Evolutionary conservation across 2,329 filamentous ascomycete genomes (phyloP).

Genomic region (Paraphoma chrysanthemicola): DNA sequence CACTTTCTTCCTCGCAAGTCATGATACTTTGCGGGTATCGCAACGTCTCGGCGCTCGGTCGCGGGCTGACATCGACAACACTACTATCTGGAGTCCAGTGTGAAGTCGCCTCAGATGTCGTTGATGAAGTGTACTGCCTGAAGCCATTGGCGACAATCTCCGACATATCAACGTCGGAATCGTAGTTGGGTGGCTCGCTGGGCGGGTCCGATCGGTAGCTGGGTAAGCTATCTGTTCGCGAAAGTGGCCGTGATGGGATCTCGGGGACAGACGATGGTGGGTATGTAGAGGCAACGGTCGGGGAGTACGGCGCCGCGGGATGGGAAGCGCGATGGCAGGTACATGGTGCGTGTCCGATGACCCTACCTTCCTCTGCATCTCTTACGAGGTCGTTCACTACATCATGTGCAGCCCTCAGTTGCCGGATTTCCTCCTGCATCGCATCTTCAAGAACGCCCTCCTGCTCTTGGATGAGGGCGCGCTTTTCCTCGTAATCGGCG

Average conservation of each 20-base stretch:
- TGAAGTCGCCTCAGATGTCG: slow-evolving; percentile 26
- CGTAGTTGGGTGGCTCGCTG: slow-evolving; percentile 51
- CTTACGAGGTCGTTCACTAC: slow-evolving; percentile 59
- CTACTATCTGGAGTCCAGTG: slow-evolving; percentile 49
- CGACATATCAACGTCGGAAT: slow-evolving; percentile 47
- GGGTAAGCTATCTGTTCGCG: slow-evolving; percentile 51
- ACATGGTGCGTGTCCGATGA: slow-evolving; percentile 9
- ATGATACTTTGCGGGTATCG: slow-evolving; percentile 32
- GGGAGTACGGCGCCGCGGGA: slow-evolving; percentile 26
- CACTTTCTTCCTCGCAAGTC: slow-evolving; percentile 31
- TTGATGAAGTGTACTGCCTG: slow-evolving; percentile 44
- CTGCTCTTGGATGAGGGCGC: slow-evolving; percentile 55
- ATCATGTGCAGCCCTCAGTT: slow-evolving; percentile 59
- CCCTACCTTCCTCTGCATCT: slow-evolving; percentile 47
- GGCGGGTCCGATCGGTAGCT: slow-evolving; percentile 52
- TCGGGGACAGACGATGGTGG: slow-evolving; percentile 38
- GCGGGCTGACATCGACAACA: slow-evolving; percentile 46
- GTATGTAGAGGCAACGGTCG: slow-evolving; percentile 40
- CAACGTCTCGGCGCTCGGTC: slow-evolving; percentile 48
- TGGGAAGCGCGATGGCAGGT: slow-evolving; percentile 23
- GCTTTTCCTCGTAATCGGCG: slow-evolving; percentile 60
- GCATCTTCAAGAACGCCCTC: slow-evolving; percentile 54
- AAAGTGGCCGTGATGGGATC: slow-evolving; percentile 43
- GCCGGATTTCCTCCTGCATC: slow-evolving; percentile 55
- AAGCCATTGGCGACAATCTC: slow-evolving; percentile 54